phyloP scores from a whole-genome alignment of 306 rosid species.

The Pueraria montana region DNA sequence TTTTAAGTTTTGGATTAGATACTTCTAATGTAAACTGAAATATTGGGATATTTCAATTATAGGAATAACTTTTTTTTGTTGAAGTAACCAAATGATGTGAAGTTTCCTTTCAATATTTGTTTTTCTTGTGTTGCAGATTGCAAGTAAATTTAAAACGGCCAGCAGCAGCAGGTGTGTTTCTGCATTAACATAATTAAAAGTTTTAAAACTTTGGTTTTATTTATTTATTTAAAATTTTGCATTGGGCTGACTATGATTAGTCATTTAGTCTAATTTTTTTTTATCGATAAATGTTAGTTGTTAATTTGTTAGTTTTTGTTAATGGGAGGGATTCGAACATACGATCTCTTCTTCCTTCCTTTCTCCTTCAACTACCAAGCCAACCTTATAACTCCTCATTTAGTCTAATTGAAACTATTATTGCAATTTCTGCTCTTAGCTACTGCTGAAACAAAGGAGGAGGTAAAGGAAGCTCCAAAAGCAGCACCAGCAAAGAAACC shows the following conservation, averaged over 20 bases:
- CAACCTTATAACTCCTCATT: too few species aligned
- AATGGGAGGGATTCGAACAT: too few species aligned
- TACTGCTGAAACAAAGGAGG: conserved; percentile 66
- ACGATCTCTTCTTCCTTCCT: too few species aligned
- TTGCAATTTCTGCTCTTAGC: conserved; percentile 50
- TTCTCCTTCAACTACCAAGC: too few species aligned
- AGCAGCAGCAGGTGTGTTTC: conserved; percentile 67
- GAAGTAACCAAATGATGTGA: background rate
- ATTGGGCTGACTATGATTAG: background rate
- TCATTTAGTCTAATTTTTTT: too few species aligned
- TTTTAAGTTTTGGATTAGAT: conserved; percentile 3
- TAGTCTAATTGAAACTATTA: background rate
- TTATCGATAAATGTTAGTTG: too few species aligned
- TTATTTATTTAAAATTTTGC: conserved; percentile 23
- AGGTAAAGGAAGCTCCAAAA: conserved; percentile 63
- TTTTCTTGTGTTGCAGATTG: conserved; percentile 53
- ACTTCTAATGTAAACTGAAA: background rate
- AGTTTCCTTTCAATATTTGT: conserved; percentile 20
- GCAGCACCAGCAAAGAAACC: conserved; percentile 73
- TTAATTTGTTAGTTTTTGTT: too few species aligned
- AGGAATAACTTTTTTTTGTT: background rate
- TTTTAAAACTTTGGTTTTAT: background rate
- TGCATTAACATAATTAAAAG: conserved; percentile 12
- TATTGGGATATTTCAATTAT: conserved; percentile 11
- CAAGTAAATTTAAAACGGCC: conserved; percentile 50